phyloP scores from a whole-genome alignment of 148 eudicot genomes.

The Chenopodium suecicum region DNA sequence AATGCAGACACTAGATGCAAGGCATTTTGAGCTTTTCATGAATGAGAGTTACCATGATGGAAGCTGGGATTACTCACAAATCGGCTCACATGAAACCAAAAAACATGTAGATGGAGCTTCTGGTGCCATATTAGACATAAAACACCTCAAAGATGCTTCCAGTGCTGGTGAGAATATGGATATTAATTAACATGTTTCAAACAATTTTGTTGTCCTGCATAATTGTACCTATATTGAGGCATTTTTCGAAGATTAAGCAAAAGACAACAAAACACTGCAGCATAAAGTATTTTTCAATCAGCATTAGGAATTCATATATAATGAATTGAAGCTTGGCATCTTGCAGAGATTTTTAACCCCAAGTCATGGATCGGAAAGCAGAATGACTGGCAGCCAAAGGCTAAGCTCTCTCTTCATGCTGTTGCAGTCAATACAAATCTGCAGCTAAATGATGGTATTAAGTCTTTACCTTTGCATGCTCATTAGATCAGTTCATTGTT shows the following conservation, averaged over 20 bases:
- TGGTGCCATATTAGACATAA: constrained; percentile 72
- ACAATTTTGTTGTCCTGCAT: neutral
- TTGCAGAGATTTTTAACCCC: constrained; percentile 53
- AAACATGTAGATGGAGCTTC: constrained; percentile 60
- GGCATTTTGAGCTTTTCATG: constrained; percentile 87
- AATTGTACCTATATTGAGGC: neutral
- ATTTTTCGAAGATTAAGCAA: neutral
- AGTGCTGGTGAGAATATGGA: constrained; percentile 54
- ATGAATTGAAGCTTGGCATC: constrained; percentile 24
- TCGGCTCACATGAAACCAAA: constrained; percentile 62
- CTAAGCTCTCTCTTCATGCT: constrained; percentile 67
- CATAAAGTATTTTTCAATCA: neutral
- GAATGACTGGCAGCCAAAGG: constrained; percentile 86
- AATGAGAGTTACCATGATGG: constrained; percentile 57
- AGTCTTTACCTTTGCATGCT: neutral
- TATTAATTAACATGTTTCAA: neutral
- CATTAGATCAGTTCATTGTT: neutral
- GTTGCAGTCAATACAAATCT: constrained; percentile 92
- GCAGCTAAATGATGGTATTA: constrained; percentile 75
- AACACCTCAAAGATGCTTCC: constrained; percentile 55
- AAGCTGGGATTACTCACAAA: constrained; percentile 66
- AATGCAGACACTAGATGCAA: constrained; percentile 87
- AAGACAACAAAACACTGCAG: neutral
- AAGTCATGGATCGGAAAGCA: constrained; percentile 77
- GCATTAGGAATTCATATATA: neutral